A percentile compares a stretch with the other conserved stretches of the same genome.
Conservation (phyloP, 768 basidiomycete genomes). For the Boletellus emodensis region DNA sequence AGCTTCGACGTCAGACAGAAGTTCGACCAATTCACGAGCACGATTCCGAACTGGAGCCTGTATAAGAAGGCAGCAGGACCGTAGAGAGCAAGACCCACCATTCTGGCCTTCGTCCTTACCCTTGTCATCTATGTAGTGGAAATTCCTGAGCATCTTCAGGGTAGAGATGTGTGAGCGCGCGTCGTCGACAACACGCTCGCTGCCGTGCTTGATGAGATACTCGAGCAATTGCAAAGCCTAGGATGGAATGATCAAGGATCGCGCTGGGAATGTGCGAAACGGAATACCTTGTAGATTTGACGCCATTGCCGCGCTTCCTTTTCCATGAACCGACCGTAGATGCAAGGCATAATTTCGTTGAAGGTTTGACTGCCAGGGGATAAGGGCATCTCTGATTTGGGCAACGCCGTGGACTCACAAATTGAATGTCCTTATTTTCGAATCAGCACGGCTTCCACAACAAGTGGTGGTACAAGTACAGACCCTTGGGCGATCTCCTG, state of each 20-base stretch:
- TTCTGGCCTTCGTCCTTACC: slow-evolving; percentile 98
- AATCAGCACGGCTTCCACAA: slow-evolving; percentile 13
- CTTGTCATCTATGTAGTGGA: slow-evolving; percentile 98
- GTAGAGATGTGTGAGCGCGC: slow-evolving; percentile 92
- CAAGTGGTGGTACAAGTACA: slow-evolving; percentile 25
- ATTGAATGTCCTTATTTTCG: slow-evolving; percentile 80
- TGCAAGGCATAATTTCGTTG: slow-evolving; percentile 98
- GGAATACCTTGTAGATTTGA: slow-evolving; percentile 92
- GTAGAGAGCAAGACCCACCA: slow-evolving; percentile 46
- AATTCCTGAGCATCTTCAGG: slow-evolving; percentile 95
- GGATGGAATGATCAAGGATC: neutral
- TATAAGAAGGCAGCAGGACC: neutral
- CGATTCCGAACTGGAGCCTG: slow-evolving; percentile 85
- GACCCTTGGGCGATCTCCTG: slow-evolving; percentile 97
- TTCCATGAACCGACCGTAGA: slow-evolving; percentile 94
- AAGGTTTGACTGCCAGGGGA: slow-evolving; percentile 74
- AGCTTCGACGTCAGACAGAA: slow-evolving; percentile 86
- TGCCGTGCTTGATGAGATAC: slow-evolving; percentile 95
- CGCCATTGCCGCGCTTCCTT: slow-evolving; percentile 98
- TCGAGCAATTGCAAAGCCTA: slow-evolving; percentile 91
- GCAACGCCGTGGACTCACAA: slow-evolving; percentile 59
- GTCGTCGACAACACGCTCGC: slow-evolving; percentile 97
- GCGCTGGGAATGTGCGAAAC: neutral
- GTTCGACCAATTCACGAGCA: slow-evolving; percentile 86
- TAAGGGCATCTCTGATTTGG: slow-evolving; percentile 4